A percentile compares a stretch with the other conserved stretches of the same genome.
Evolutionary conservation across 2,329 filamentous ascomycete species (phyloP).

Genomic region (Hypocreales sp.): DNA sequence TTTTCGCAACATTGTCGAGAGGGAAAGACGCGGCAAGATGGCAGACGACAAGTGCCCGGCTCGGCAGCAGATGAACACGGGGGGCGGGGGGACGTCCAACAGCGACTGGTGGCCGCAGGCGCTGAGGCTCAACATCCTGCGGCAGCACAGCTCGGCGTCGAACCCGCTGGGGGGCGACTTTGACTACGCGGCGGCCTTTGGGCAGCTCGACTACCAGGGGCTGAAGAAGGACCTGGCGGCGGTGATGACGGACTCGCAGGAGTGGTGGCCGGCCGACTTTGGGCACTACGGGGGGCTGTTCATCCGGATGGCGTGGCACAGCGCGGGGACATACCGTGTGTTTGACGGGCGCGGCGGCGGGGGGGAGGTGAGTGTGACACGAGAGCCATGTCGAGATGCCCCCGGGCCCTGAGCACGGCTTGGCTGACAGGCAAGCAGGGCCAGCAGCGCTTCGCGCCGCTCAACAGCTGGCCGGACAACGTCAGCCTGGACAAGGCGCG

Average conservation of each 20-base stretch:
- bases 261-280: conserved; percentile 72
- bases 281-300: conserved; percentile 72
- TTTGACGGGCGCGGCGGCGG: conserved; percentile 61
- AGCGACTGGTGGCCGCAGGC: conserved; percentile 61
- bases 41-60: conserved; percentile 17
- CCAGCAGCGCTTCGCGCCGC: conserved; percentile 65
- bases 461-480: conserved; percentile 73
- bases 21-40: no score
- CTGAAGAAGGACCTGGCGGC: conserved; percentile 64
- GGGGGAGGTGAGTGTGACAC: conserved; percentile 30
- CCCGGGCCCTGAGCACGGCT: no score
- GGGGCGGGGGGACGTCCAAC: conserved; percentile 52
- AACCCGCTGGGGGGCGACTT: conserved; percentile 53
- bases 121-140: conserved; percentile 55
- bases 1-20: no score
- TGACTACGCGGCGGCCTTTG: conserved; percentile 59
- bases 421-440: no score
- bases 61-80: conserved; percentile 19
- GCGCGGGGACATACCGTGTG: conserved; percentile 63
- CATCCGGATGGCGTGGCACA: conserved; percentile 71
- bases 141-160: conserved; percentile 48
- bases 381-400: no score
- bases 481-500: conserved; percentile 67
- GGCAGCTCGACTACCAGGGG: conserved; percentile 36
- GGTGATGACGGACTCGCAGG: conserved; percentile 64